Percentiles rank a stretch among this genome's conserved stretches.
Evolutionary conservation across 306 rosid species (phyloP).

Genomic region (Oxytropis ochrocephala): DNA sequence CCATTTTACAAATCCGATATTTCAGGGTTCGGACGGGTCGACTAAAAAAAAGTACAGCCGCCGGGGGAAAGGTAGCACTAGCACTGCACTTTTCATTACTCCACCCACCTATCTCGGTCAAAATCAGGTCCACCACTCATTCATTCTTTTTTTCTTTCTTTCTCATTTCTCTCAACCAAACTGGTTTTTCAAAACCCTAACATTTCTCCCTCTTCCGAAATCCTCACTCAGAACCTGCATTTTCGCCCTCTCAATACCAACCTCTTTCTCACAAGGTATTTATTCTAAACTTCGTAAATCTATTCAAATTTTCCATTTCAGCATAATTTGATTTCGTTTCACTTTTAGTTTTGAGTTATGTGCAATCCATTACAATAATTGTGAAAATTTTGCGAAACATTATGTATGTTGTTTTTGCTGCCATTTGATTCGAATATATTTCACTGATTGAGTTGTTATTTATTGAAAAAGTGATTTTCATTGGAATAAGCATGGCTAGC

Average conservation of each 20-base stretch:
- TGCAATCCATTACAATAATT: not conserved
- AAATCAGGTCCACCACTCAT: not conserved
- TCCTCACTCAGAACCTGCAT: conserved; percentile 3
- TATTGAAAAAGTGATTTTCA: conserved; percentile 30
- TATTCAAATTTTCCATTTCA: not conserved
- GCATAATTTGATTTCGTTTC: not conserved
- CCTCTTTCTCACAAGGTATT: conserved; percentile 20
- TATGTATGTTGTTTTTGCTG: not conserved
- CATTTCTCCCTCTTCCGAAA: not conserved
- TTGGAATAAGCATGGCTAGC: conserved; percentile 41
- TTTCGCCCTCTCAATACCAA: not conserved
- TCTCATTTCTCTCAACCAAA: not conserved
- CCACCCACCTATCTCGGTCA: not conserved
- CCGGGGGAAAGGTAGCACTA: not conserved
- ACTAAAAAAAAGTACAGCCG: conserved; percentile 27
- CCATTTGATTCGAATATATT: not conserved
- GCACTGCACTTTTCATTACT: not conserved
- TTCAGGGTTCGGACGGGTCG: too few species aligned
- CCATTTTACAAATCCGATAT: too few species aligned
- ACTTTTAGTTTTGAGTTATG: not conserved
- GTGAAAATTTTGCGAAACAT: not conserved
- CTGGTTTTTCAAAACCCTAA: not conserved
- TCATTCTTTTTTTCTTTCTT: not conserved
- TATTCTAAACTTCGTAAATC: not conserved
- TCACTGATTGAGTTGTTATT: not conserved